phyloP scores from a whole-genome alignment of 108 stramenopile genomes.

The Mayamaea pseudoterrestris region DNA sequence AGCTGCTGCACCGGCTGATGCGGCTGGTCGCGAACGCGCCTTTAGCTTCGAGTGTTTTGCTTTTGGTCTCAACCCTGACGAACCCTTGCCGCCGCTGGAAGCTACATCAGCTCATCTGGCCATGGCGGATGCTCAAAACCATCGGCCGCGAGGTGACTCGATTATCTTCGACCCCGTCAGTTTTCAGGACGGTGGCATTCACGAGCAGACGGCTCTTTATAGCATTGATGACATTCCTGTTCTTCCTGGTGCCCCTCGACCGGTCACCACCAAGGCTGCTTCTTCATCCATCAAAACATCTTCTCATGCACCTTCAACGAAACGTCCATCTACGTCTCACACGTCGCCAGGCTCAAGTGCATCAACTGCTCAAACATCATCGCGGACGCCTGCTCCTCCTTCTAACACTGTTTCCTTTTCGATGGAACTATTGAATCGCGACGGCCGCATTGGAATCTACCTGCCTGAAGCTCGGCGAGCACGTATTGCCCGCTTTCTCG shows the following conservation, averaged over 20 bases:
- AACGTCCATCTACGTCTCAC: background rate
- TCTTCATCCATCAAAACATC: too few species aligned
- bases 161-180: slow-evolving; percentile 83
- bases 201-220: slow-evolving; percentile 60
- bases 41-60: slow-evolving; percentile 84
- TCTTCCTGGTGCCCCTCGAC: slow-evolving; percentile 4
- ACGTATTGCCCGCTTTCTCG: slow-evolving; percentile 92
- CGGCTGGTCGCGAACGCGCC: slow-evolving; percentile 45
- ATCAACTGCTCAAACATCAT: background rate
- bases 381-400: slow-evolving; percentile 4
- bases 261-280: background rate
- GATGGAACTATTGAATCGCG: slow-evolving; percentile 80
- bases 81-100: slow-evolving; percentile 28
- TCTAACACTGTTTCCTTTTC: slow-evolving; percentile 41
- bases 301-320: background rate
- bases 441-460: slow-evolving; percentile 88
- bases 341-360: slow-evolving; percentile 3
- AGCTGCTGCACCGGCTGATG: slow-evolving; percentile 1
- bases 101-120: background rate
- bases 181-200: slow-evolving; percentile 83
- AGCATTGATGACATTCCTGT: background rate
- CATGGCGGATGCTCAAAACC: background rate
- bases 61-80: slow-evolving; percentile 61
- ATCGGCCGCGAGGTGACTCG: slow-evolving; percentile 75
- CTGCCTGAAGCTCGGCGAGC: slow-evolving; percentile 84